Percentiles rank a stretch among this genome's conserved stretches.
Conservation (phyloP, 805 yeast genomes). For the Candida peoriensis region DNA sequence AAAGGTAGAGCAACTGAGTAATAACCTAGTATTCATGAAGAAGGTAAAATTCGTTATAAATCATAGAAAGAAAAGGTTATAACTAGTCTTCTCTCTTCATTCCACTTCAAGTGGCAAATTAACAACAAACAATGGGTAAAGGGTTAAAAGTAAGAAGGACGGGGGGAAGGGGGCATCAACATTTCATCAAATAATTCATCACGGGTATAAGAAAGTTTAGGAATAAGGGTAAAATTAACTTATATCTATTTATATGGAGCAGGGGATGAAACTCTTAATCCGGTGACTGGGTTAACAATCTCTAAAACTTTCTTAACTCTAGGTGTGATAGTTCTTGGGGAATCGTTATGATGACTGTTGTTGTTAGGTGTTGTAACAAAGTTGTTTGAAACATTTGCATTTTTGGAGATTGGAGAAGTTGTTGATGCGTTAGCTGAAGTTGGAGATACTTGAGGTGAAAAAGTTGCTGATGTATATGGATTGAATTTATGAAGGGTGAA, state of each 20-base stretch:
- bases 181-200: not conserved
- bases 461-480: constrained; percentile 61
- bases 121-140: not conserved
- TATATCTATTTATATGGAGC: constrained; percentile 24
- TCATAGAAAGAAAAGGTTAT: no score
- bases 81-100: no score
- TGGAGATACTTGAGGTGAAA: constrained; percentile 47
- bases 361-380: constrained; percentile 10
- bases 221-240: not conserved
- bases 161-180: constrained; percentile 1
- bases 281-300: constrained; percentile 59
- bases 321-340: constrained; percentile 50
- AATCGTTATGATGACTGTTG: constrained; percentile 1
- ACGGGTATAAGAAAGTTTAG: constrained; percentile 1
- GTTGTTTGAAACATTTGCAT: constrained; percentile 11
- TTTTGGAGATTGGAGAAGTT: constrained; percentile 20
- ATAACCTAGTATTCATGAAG: no score
- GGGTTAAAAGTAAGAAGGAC: no score
- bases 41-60: no score
- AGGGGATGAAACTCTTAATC: constrained; percentile 51
- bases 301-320: constrained; percentile 55
- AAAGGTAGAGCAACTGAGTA: no score
- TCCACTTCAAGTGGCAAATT: no score
- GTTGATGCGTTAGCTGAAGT: constrained; percentile 23
- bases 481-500: constrained; percentile 47